Base-by-base conservation (phyloP, 306 rosid genomes). In the Medicago arabica region DNA sequence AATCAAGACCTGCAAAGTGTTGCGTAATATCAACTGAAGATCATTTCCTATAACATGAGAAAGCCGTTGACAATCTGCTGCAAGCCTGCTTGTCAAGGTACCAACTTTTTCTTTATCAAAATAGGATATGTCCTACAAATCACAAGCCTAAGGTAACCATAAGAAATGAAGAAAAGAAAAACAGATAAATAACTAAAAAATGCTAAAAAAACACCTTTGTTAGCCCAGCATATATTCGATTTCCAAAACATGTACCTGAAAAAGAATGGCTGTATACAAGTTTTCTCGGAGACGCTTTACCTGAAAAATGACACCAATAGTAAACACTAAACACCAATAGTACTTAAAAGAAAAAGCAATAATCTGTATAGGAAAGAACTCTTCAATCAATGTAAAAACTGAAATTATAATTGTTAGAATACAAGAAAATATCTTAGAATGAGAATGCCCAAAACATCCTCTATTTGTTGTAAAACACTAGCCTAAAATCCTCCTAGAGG, bases 51-150 rank as follows among this genome's bases (percentile, higher is more conserved):
- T 83, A 57, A 88, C 82, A 80, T 78, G 57, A 40, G 96, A 86
- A 75, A 92, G 72, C 59, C 53, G 83, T 80, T 90, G 94, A 75
- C 97, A 88, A 82, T 92, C 97, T 76, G 92, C 86, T 66, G 91
- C 85, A 31, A 90, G 92, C 87, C 92, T 88, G 83, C 96, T 90
- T 17, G 96, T 92, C 86, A 92, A 83, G 82, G 83, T 83, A 76
- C 97, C 96, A 54, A 92, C 91, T 67, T 86, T 76, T 78, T 86
- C 91, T 83, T 85, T 83, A 75, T 90, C 96, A 76, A 85, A 92
- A 85, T 88, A 91, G 67, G 88, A 83, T 58, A 91, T 84, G 75
- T 91, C 96, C 93, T 80, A 82, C 81, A 84, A 57, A 69, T 31
- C 34, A 82, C 60, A 74, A 67, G 25, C 58, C 31, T 55, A 55